Base-by-base conservation (phyloP, 768 basidiomycete genomes). In the Trametes cubensis region DNA sequence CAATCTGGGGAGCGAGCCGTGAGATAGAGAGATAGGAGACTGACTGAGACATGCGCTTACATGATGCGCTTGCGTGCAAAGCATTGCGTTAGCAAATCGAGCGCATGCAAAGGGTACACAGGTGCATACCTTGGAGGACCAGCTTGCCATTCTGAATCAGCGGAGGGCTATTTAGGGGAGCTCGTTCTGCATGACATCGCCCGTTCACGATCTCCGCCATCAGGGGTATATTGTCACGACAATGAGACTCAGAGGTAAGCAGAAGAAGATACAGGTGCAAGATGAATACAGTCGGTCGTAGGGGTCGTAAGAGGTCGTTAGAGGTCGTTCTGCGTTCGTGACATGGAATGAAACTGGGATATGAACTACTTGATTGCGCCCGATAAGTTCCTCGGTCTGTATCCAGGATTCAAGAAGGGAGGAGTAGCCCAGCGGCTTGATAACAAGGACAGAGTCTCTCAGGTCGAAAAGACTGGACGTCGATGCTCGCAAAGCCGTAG, bases 81-180 rank as follows among this genome's bases (percentile, higher is more conserved):
- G 30, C n/a, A 2, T 26, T n/a, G 20, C 17, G 40, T 6, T 20
- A 55, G 45, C n/a, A 2, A 40, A n/a, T 17, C 14, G 17, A 8
- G 41, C 42, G 34, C 13, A 20, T 28, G 26, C 2, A 28, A 17
- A 20, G 4, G 0, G 20, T 23, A 28, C n/a, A 3, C 23, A 13
- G 26, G 10, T 49, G 62, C 78, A 21, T 60, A 87, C 88, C 78
- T 79, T 86, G 83, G 62, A 90, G 78, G 30, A 82, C 80, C 47
- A 89, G 64, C 62, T 81, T 78, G 28, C 87, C 88, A 67, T 86
- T 78, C 69, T 86, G 81, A 55, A 87, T 77, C 39, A 92, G 73
- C 5, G 88, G 80, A 1, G 85, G 85, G 0, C 82, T 78, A 41
- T 75, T 72, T 48, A 76, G 66, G 11, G 83, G 78, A 20, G 78